These are phyloP conservation scores for Lipomyces sp. DNA, from an alignment of 805 yeast genomes.

Conservation along the genomic window DNA sequence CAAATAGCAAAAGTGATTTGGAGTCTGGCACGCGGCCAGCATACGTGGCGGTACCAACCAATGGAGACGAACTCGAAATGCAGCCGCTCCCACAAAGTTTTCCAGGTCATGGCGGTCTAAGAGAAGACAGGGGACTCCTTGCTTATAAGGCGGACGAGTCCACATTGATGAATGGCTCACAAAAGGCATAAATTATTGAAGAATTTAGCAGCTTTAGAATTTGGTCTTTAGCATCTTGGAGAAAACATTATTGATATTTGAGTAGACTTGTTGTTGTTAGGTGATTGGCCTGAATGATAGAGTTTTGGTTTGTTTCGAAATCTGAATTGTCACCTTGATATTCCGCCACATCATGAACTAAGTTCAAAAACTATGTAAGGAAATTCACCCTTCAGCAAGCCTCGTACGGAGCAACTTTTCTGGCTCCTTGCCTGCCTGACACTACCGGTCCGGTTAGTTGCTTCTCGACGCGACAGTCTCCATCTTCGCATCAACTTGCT, in stretches of 20 bases:
- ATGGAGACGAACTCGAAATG: conserved; percentile 10
- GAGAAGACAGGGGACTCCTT: not conserved
- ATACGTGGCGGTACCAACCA: conserved; percentile 1
- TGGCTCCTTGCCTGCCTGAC: too few relatives aligned
- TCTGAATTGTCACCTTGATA: not conserved
- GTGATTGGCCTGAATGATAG: not conserved
- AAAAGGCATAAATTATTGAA: not conserved
- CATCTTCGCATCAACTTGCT: too few relatives aligned
- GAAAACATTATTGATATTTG: not conserved
- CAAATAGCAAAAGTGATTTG: not conserved
- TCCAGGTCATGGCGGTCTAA: not conserved
- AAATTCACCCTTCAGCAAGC: too few relatives aligned
- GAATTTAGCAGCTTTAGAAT: too few relatives aligned
- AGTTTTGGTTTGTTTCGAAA: not conserved
- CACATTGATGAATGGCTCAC: not conserved
- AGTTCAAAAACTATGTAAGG: too few relatives aligned
- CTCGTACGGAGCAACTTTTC: too few relatives aligned
- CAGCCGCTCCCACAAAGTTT: not conserved
- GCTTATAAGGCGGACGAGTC: not conserved
- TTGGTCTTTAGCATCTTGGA: not conserved
- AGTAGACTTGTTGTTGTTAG: not conserved
- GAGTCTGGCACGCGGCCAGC: conserved; percentile 2
- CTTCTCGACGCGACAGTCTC: too few relatives aligned
- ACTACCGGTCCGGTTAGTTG: too few relatives aligned
- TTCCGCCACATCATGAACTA: too few relatives aligned